A percentile compares a stretch with the other conserved stretches of the same genome.
phyloP scores from a whole-genome alignment of 768 basidiomycete species.

The Tylopilus felleus region DNA sequence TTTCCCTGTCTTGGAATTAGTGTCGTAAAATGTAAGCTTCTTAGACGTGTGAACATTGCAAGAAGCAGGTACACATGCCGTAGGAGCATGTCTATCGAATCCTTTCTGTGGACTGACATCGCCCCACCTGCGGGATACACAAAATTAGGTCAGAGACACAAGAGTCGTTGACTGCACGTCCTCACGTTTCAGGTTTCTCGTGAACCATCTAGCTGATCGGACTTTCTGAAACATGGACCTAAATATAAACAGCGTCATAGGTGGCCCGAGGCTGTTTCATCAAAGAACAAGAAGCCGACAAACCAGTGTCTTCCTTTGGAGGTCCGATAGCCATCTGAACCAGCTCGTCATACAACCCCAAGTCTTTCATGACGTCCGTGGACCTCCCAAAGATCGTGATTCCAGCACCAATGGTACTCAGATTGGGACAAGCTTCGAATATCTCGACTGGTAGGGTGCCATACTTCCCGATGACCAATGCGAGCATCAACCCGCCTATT shows the following conservation, averaged over 20 bases:
- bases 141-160: background rate
- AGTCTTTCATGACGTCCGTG: constrained; percentile 38
- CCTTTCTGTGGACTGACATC: constrained; percentile 36
- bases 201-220: constrained; percentile 33
- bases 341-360: constrained; percentile 39
- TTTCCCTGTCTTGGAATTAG: constrained; percentile 14
- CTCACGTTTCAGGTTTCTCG: constrained; percentile 24
- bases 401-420: constrained; percentile 44
- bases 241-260: background rate
- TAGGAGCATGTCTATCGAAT: constrained; percentile 33
- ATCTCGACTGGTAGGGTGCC: constrained; percentile 33
- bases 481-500: constrained; percentile 35
- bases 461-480: constrained; percentile 28
- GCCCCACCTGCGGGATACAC: constrained; percentile 26
- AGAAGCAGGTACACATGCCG: constrained; percentile 22
- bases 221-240: constrained; percentile 29
- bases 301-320: constrained; percentile 21
- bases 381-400: constrained; percentile 46
- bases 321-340: constrained; percentile 10
- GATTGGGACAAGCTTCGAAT: constrained; percentile 39
- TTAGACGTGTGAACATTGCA: constrained; percentile 28
- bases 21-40: constrained; percentile 32
- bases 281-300: background rate
- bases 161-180: background rate
- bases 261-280: background rate